Evolutionary conservation across 2,329 filamentous ascomycete genomes (phyloP).

Genomic region (Zymoseptoria passerinii): DNA sequence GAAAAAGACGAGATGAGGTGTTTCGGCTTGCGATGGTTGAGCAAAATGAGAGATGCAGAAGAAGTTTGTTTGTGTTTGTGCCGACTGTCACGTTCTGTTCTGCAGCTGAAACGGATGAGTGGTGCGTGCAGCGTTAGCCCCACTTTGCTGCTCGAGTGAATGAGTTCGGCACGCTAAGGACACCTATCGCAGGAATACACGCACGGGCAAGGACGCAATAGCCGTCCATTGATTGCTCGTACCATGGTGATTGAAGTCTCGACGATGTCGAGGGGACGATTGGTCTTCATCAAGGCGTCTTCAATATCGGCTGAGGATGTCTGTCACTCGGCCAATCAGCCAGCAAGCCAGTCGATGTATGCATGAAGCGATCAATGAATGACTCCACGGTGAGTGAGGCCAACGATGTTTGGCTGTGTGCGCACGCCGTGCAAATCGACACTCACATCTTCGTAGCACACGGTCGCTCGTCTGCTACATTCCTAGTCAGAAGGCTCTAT

Average conservation of each 20-base stretch:
- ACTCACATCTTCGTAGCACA: neutral
- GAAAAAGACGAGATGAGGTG: neutral
- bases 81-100: neutral
- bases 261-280: neutral
- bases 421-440: neutral
- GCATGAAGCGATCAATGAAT: neutral
- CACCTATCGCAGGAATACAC: neutral
- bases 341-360: neutral
- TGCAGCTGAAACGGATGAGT: neutral
- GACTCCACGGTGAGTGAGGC: neutral
- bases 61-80: neutral
- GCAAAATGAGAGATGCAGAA: neutral
- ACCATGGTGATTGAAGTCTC: neutral
- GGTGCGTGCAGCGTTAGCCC: neutral
- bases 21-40: neutral
- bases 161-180: neutral
- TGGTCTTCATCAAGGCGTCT: neutral
- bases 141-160: neutral
- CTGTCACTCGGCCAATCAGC: neutral
- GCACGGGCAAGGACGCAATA: neutral
- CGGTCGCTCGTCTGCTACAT: neutral
- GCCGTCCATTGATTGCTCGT: neutral
- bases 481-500: neutral
- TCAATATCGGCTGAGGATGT: neutral
- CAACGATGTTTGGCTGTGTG: neutral